A percentile compares a stretch with the other conserved stretches of the same genome.
phyloP scores from a whole-genome alignment of 371 early-diverging fungal genomes.

The Rhizopus delemar region DNA sequence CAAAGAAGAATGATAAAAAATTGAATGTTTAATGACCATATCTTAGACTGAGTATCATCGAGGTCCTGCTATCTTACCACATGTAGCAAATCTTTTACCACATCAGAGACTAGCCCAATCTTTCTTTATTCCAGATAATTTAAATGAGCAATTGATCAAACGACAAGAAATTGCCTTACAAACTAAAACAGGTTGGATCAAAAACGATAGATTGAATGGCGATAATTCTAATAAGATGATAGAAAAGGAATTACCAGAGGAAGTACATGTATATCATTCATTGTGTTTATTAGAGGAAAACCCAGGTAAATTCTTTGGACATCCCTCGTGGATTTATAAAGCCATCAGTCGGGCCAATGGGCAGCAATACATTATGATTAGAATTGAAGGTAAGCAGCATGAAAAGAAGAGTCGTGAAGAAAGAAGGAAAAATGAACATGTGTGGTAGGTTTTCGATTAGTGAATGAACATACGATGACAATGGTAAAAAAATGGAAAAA shows the following conservation, averaged over 20 bases:
- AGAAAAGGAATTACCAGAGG: conserved; percentile 66
- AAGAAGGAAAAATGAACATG: background rate
- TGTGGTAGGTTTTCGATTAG: conserved; percentile 61
- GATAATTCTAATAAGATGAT: conserved; percentile 2
- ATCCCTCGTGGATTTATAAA: conserved; percentile 75
- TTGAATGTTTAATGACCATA: background rate
- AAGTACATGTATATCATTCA: conserved; percentile 78
- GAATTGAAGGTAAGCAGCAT: conserved; percentile 70
- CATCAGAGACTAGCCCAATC: conserved; percentile 77
- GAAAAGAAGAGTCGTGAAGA: background rate
- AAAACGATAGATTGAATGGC: conserved; percentile 28
- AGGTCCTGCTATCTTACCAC: conserved; percentile 70
- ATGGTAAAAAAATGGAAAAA: conserved; percentile 79
- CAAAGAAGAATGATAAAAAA: background rate
- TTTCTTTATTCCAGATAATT: conserved; percentile 81
- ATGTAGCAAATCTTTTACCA: conserved; percentile 68
- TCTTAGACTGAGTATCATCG: conserved; percentile 75
- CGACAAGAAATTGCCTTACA: conserved; percentile 70
- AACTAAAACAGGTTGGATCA: conserved; percentile 53
- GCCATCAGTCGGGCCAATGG: conserved; percentile 80
- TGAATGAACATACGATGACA: conserved; percentile 74
- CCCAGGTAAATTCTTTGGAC: conserved; percentile 62
- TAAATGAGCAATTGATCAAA: conserved; percentile 76
- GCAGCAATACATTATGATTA: conserved; percentile 69
- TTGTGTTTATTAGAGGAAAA: conserved; percentile 69